Evolutionary conservation across 371 early-diverging fungal genomes (phyloP), one percentile per base, ranked within the genome.

Genomic region (Mortierella sp.): DNA sequence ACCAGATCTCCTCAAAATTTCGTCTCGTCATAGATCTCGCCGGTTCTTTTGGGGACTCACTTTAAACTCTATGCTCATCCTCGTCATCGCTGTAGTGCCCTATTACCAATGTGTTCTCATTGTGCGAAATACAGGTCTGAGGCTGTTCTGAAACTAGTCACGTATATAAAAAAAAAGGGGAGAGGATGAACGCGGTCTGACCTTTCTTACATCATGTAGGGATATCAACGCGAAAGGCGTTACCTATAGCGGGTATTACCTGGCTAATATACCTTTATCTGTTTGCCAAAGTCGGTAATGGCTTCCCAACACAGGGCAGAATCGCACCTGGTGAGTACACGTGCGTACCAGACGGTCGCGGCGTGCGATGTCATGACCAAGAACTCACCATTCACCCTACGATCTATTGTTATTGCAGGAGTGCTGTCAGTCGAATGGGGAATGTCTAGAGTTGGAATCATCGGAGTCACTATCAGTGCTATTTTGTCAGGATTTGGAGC

Each of bases 401-500:
- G 32, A 28, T 41, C 15, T 15, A 24, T 57, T 53, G 0, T 28
- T 38, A 13, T 41, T 16, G 47, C 63, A 68, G 74, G 73, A 28
- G 58, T 77, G 41, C 41, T 76, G 40, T 72, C 75, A 13, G 65
- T 70, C 36, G 68, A 83, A 38, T 74, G 74, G 32, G 90, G 91
- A 8, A 92, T 97, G 59, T 92, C 94, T 36, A 88, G 96, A 36
- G 91, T 96, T 0, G 94, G 96, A 22, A 90, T 95, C 21, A 83
- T 97, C 8, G 98, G 98, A 36, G 96, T 97, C 43, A 94, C 97
- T 0, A 75, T 97, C 45, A 97, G 96, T 88, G 96, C 98, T 0
- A 85, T 95, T 13, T 85, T 98, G 3, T 97, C 98, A 0, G 98
- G 98, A 19, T 96, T 97, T 79, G 97, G 97, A 84, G 97, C 97